Percentiles rank a stretch among this genome's conserved stretches.
phyloP scores from a whole-genome alignment of 2,329 filamentous ascomycete genomes.

The Hypomyces rosellus region DNA sequence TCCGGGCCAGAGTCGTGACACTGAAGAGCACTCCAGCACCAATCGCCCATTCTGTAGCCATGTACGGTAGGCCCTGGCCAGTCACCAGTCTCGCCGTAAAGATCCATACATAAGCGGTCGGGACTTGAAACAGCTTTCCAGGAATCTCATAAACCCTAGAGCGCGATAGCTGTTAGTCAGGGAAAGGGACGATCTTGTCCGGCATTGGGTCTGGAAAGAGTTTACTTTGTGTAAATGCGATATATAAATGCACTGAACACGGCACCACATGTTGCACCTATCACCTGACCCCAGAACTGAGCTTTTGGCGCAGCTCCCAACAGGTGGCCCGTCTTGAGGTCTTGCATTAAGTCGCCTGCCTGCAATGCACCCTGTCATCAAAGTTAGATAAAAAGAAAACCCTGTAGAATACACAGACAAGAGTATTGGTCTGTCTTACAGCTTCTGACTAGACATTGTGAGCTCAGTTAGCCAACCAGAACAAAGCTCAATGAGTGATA shows the following conservation, averaged over 20 bases:
- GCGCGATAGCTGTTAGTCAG: not conserved
- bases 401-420: not conserved
- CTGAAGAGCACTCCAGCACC: slow-evolving; percentile 71
- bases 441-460: slow-evolving; percentile 31
- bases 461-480: not conserved
- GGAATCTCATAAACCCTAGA: slow-evolving; percentile 77
- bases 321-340: slow-evolving; percentile 92
- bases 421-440: slow-evolving; percentile 18
- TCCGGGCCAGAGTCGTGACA: slow-evolving; percentile 62
- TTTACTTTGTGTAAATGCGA: slow-evolving; percentile 67
- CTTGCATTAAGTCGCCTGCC: slow-evolving; percentile 93
- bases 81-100: slow-evolving; percentile 93
- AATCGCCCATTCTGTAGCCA: slow-evolving; percentile 74
- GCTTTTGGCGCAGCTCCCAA: slow-evolving; percentile 88
- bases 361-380: slow-evolving; percentile 64
- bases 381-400: slow-evolving; percentile 9
- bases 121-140: slow-evolving; percentile 84
- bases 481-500: not conserved
- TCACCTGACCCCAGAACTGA: slow-evolving; percentile 94
- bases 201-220: not conserved
- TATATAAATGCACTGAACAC: slow-evolving; percentile 84
- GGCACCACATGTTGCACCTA: slow-evolving; percentile 80
- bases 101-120: slow-evolving; percentile 94
- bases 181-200: not conserved
- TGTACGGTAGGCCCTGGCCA: slow-evolving; percentile 76